Conservation (phyloP, 2,329 filamentous ascomycete genomes). For the Pseudocercospora eumusae region DNA sequence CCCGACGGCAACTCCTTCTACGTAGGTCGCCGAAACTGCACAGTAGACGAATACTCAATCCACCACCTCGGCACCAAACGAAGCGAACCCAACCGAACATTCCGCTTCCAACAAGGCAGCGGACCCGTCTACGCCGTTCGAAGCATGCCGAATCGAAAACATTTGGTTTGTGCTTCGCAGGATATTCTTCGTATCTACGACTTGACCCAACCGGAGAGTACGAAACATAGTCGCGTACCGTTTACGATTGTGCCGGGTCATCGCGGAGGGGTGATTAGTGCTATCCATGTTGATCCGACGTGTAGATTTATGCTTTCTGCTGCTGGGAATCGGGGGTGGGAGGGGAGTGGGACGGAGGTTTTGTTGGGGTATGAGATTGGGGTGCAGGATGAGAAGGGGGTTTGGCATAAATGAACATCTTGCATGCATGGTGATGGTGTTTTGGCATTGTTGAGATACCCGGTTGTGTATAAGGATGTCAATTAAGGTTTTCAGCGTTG, state of each 20-base stretch:
- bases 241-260: conserved; percentile 96
- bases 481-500: too few species aligned
- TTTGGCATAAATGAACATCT: conserved; percentile 34
- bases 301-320: conserved; percentile 90
- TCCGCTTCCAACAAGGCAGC: conserved; percentile 86
- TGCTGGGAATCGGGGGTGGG: conserved; percentile 92
- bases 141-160: conserved; percentile 88
- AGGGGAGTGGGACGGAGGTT: conserved; percentile 81
- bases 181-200: conserved; percentile 95
- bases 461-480: not conserved
- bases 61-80: conserved; percentile 65
- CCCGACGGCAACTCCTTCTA: conserved; percentile 95
- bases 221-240: conserved; percentile 73
- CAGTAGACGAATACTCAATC: conserved; percentile 90
- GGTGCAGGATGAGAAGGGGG: conserved; percentile 35
- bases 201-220: conserved; percentile 61
- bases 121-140: conserved; percentile 85
- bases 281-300: conserved; percentile 82
- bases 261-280: conserved; percentile 82
- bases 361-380: conserved; percentile 90
- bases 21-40: conserved; percentile 83
- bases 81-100: conserved; percentile 71
- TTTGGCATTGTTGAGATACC: not conserved
- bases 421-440: not conserved
- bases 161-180: conserved; percentile 89